Evolutionary conservation across 1,284 basidiomycete species (phyloP), one percentile per base, ranked within the genome.

Genomic region (Leucoagaricus sp.): DNA sequence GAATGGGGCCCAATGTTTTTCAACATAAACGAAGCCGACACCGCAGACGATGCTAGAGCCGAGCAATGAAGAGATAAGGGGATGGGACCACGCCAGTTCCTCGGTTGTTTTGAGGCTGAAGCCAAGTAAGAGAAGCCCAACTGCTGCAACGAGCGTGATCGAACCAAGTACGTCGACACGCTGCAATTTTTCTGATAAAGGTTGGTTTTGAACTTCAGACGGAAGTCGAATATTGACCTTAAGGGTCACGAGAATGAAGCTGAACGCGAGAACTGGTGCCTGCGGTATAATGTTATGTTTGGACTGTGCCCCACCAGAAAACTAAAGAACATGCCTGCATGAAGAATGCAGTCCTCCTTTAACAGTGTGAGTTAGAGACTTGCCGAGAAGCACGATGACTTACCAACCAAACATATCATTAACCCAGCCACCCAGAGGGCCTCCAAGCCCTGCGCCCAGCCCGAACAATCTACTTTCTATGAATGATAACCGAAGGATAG

Each of bases 351-450:
- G 76, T 77, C 65, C 80, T 80, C 88, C 88, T 91, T 65, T 46
- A 33, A 47, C 44, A 38, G 31, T 49, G 56, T 57, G 56, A 61
- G 65, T 65, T 28, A 52, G 34, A 21, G 26, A 25, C 13, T 47
- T 9, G 12, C 33, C 58, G 41, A 19, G 25, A 23, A 4, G 42
- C 40, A 15, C 55, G 57, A 41, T 46, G 60, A 71, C 87, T 60
- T 65, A 91, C 93, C 93, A 95, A 66, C 91, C 92, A 64, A 92
- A 84, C 17, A 66, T 78, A 69, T 95, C 93, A 65, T 90, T 89
- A 63, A 94, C 80, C 84, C 89, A 91, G 25, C 94, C 93, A 40
- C 93, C 94, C 7, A 96, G 63, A n/a, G 94, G 93, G 19, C 92
- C 94, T 46, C 94, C 94, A n/a, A 94, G 75, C 38, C 88, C 91